Evolutionary conservation across 371 early-diverging fungal species (phyloP).

Genomic region (Blakeslea trispora): DNA sequence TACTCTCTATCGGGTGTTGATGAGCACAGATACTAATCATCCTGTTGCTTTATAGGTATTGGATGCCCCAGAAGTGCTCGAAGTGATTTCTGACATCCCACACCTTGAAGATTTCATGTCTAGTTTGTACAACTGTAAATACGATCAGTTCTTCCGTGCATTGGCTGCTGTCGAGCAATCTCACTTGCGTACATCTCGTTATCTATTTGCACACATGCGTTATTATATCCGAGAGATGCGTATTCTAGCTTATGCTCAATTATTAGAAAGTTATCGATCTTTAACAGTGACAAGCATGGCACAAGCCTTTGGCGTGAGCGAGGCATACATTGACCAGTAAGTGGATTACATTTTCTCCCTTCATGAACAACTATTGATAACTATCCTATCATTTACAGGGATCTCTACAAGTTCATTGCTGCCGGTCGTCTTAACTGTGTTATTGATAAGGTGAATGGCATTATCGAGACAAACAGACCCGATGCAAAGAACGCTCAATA

Average conservation of each 20-base stretch:
- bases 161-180: slow-evolving; percentile 54
- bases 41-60: slow-evolving; percentile 61
- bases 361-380: background rate
- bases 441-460: slow-evolving; percentile 98
- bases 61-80: slow-evolving; percentile 95
- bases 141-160: slow-evolving; percentile 88
- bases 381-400: slow-evolving; percentile 60
- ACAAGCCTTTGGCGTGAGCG: slow-evolving; percentile 93
- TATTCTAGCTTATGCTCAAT: slow-evolving; percentile 95
- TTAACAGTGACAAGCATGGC: slow-evolving; percentile 97
- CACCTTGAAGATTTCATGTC: slow-evolving; percentile 82
- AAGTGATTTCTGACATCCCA: slow-evolving; percentile 90
- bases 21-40: background rate
- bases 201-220: slow-evolving; percentile 81
- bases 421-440: slow-evolving; percentile 97
- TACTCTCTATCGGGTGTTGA: no score
- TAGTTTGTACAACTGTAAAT: slow-evolving; percentile 94
- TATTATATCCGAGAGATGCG: slow-evolving; percentile 98
- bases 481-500: slow-evolving; percentile 97
- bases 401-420: slow-evolving; percentile 95
- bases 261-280: slow-evolving; percentile 96
- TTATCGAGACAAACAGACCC: slow-evolving; percentile 96
- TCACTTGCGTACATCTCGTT: slow-evolving; percentile 60
- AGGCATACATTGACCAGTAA: slow-evolving; percentile 93
- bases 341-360: slow-evolving; percentile 9